phyloP scores from a whole-genome alignment of 805 yeast genomes.

The Zygosaccharomyces lentus region DNA sequence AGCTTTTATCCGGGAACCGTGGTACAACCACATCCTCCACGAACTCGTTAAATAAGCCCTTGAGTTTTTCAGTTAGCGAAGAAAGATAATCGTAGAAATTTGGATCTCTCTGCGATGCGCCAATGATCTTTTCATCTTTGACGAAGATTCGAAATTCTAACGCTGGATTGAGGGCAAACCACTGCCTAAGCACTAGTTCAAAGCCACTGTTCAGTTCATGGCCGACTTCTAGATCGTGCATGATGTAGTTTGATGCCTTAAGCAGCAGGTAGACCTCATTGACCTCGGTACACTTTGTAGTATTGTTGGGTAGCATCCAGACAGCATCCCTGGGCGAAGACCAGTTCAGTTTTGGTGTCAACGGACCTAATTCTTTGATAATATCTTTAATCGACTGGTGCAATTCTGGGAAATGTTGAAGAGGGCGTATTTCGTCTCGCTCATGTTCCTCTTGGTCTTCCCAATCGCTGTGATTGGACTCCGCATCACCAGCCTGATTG shows the following conservation, averaged over 20 bases:
- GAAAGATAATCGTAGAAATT: slow-evolving; percentile 72
- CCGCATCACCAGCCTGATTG: slow-evolving; percentile 41
- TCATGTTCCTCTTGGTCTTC: slow-evolving; percentile 39
- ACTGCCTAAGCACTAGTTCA: slow-evolving; percentile 74
- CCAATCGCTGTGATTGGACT: slow-evolving; percentile 74
- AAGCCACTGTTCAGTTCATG: slow-evolving; percentile 34
- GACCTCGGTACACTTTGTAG: slow-evolving; percentile 64
- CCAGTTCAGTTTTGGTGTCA: slow-evolving; percentile 93
- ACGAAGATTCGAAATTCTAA: slow-evolving; percentile 89
- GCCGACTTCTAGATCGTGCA: slow-evolving; percentile 63
- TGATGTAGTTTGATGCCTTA: slow-evolving; percentile 82
- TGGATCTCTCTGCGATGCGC: slow-evolving; percentile 79
- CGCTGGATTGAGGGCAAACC: slow-evolving; percentile 83
- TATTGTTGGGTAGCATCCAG: slow-evolving; percentile 81
- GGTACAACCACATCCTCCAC: slow-evolving; percentile 45
- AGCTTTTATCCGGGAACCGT: slow-evolving; percentile 50
- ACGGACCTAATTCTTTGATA: slow-evolving; percentile 51
- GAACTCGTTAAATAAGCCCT: slow-evolving; percentile 49
- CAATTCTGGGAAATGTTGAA: slow-evolving; percentile 51
- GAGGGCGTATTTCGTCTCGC: slow-evolving; percentile 40
- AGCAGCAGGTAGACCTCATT: slow-evolving; percentile 76
- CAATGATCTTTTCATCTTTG: slow-evolving; percentile 56
- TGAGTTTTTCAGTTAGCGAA: slow-evolving; percentile 46
- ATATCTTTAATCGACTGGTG: slow-evolving; percentile 48
- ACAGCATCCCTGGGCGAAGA: slow-evolving; percentile 93